These are phyloP conservation scores for Lasiosphaeriaceae sp. DNA, from an alignment of 495 filamentous ascomycete genomes.

Conservation along the genomic window DNA sequence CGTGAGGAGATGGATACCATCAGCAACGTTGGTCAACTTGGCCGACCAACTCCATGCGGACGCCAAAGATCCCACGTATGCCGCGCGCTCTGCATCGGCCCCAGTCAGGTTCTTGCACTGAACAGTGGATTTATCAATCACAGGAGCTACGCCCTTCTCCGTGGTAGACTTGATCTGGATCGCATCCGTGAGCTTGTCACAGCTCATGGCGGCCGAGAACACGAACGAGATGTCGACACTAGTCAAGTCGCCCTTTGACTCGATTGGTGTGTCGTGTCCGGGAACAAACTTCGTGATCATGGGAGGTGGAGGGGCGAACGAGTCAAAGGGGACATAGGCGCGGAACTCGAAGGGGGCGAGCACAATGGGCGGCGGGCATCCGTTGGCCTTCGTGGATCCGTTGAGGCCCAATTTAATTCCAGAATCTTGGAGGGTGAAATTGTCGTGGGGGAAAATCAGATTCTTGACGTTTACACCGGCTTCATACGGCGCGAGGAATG, in stretches of 20 bases:
- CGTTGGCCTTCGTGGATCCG: slow-evolving; percentile 34
- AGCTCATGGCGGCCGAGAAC: slow-evolving; percentile 61
- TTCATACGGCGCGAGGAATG: slow-evolving; percentile 54
- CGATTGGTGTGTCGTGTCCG: slow-evolving; percentile 54
- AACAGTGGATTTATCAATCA: slow-evolving; percentile 32
- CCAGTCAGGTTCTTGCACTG: slow-evolving; percentile 4
- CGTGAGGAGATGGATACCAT: slow-evolving; percentile 57
- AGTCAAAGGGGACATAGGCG: slow-evolving; percentile 57
- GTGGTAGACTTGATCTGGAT: slow-evolving; percentile 43
- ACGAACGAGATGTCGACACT: slow-evolving; percentile 49
- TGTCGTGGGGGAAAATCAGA: slow-evolving; percentile 64
- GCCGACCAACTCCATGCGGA: slow-evolving; percentile 51
- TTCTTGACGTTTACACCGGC: slow-evolving; percentile 58
- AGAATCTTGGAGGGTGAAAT: slow-evolving; percentile 40
- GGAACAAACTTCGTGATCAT: slow-evolving; percentile 60
- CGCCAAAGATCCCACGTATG: slow-evolving; percentile 41
- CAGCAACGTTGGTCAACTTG: slow-evolving; percentile 35
- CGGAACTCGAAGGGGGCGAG: slow-evolving; percentile 56
- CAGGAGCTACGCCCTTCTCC: background rate
- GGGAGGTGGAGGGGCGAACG: slow-evolving; percentile 49
- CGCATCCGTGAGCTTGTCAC: slow-evolving; percentile 50
- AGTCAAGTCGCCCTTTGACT: slow-evolving; percentile 33
- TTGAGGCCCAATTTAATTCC: slow-evolving; percentile 15
- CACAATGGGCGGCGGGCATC: slow-evolving; percentile 50
- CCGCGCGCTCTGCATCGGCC: background rate